Evolutionary conservation across 345 rosid genomes (phyloP), one percentile per base, ranked within the genome.

Genomic region (Gynandropsis gynandra): DNA sequence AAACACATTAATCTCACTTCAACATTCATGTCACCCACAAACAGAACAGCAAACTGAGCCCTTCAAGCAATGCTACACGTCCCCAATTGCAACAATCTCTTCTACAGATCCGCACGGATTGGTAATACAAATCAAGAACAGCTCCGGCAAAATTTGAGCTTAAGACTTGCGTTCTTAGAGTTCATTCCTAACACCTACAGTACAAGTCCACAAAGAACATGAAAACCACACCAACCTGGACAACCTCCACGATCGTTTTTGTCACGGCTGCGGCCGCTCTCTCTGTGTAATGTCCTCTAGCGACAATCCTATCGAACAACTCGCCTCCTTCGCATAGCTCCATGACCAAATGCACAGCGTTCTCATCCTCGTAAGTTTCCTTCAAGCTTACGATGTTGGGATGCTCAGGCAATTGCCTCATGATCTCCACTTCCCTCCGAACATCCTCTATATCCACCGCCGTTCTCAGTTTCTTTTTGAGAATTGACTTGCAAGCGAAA

Each of bases 241-340:
- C 86, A 60, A 85, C 84, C 58, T 88, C 95, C 29, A 74, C 83
- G 47, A 88, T 88, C 5, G 97, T 88, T 53, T 69, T 76, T 60
- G 77, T 81, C 50, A 89, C 80, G 8, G 55, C 78, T 17, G 95
- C 94, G 16, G 97, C 97, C 35, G 87, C 95, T 51, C 89, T 71
- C 69, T 89, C 97, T 3, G 97, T 89, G 72, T 86, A 89, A 74
- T 86, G 95, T 5, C 97, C 97, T 65, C 97, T 68, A 0, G 95
- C 77, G 7, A 86, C 94, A 58, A 89, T 85, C 76, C 97, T 80
- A 61, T 88, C 97, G 14, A 88, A 88, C 68, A 88, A 74, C 56
- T 88, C 97, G 24, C 97, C 97, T 5, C 97, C 97, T 61, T 88
- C 95, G 54, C 97, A 88, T 52, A 88, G 62, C 66, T 85, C 97